Evolutionary conservation across 164 flowering plant species (phyloP).

Genomic region (Nelumbo lutea): DNA sequence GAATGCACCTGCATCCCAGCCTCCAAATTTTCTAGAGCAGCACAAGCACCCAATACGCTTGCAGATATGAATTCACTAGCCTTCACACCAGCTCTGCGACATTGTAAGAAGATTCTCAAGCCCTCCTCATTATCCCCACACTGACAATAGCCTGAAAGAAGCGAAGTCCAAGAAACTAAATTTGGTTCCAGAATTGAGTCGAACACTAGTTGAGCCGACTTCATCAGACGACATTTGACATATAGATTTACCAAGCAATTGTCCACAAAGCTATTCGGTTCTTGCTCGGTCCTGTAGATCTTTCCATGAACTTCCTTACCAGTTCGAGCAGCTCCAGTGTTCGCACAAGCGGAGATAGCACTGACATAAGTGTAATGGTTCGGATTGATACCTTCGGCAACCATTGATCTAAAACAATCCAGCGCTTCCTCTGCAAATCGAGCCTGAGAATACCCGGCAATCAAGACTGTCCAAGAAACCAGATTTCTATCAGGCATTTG

Average conservation of each 20-base stretch:
- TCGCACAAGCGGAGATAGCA: slow-evolving; percentile 7
- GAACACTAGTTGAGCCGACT: slow-evolving; percentile 28
- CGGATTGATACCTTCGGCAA: slow-evolving; percentile 25
- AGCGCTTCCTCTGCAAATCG: slow-evolving; percentile 13
- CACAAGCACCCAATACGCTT: slow-evolving; percentile 36
- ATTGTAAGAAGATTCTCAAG: slow-evolving; percentile 25
- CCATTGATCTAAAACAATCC: slow-evolving; percentile 19
- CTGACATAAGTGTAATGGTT: slow-evolving; percentile 27
- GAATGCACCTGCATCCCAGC: slow-evolving; percentile 35
- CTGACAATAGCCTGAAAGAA: slow-evolving; percentile 28
- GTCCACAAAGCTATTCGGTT: slow-evolving; percentile 22
- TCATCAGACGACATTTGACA: slow-evolving; percentile 34
- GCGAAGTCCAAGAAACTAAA: slow-evolving; percentile 33
- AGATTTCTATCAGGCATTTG: slow-evolving; percentile 15
- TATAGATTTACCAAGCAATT: slow-evolving; percentile 42
- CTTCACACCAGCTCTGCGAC: slow-evolving; percentile 22
- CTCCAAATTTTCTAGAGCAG: slow-evolving; percentile 19
- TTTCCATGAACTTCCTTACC: slow-evolving; percentile 47
- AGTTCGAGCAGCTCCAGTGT: slow-evolving; percentile 13
- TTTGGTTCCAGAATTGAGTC: slow-evolving; percentile 26
- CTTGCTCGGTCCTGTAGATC: slow-evolving; percentile 19
- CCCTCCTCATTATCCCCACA: slow-evolving; percentile 32
- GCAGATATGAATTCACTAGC: slow-evolving; percentile 29
- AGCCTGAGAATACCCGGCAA: slow-evolving; percentile 10
- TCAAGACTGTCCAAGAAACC: slow-evolving; percentile 17